A percentile compares a stretch with the other conserved stretches of the same genome.
Evolutionary conservation across 2,329 filamentous ascomycete species (phyloP).

Genomic region (Graphium sp.): DNA sequence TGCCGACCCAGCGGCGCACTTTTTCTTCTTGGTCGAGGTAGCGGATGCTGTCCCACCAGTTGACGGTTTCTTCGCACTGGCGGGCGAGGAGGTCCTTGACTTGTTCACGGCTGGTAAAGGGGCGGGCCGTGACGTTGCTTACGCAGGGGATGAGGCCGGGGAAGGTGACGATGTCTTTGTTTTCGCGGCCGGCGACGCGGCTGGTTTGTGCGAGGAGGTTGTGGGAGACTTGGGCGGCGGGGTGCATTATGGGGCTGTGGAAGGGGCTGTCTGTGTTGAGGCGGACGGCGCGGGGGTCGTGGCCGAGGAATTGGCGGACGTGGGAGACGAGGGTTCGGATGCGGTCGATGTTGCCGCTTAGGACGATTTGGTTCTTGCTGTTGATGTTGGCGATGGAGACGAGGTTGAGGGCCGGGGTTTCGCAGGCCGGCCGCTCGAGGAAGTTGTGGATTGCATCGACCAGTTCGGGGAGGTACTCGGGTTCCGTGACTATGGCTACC

Average conservation of each 20-base stretch:
- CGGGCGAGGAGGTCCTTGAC: conserved; percentile 65
- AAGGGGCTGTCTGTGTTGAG: conserved; percentile 82
- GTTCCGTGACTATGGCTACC: conserved; percentile 83
- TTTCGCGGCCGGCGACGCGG: conserved; percentile 31
- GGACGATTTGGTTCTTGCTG: conserved; percentile 87
- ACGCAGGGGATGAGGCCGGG: conserved; percentile 63
- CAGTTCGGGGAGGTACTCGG: conserved; percentile 52
- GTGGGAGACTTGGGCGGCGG: conserved; percentile 60
- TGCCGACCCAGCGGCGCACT: conserved; percentile 74
- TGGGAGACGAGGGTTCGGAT: conserved; percentile 74
- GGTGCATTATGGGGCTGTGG: conserved; percentile 82
- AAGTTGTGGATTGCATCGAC: conserved; percentile 66
- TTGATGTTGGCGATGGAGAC: conserved; percentile 90
- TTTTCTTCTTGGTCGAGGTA: conserved; percentile 74
- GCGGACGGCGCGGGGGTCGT: conserved; percentile 76
- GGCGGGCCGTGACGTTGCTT: conserved; percentile 70
- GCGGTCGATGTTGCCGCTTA: conserved; percentile 70
- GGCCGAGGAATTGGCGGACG: conserved; percentile 74
- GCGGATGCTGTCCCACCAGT: conserved; percentile 86
- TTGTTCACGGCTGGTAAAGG: conserved; percentile 57
- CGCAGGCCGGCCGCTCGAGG: conserved; percentile 40
- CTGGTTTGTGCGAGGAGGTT: conserved; percentile 45
- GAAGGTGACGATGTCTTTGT: conserved; percentile 54
- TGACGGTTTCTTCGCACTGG: conserved; percentile 79
- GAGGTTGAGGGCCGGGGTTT: conserved; percentile 64